Evolutionary conservation across 305 asterid species (phyloP).

Genomic region (Fraxinus paxiana): DNA sequence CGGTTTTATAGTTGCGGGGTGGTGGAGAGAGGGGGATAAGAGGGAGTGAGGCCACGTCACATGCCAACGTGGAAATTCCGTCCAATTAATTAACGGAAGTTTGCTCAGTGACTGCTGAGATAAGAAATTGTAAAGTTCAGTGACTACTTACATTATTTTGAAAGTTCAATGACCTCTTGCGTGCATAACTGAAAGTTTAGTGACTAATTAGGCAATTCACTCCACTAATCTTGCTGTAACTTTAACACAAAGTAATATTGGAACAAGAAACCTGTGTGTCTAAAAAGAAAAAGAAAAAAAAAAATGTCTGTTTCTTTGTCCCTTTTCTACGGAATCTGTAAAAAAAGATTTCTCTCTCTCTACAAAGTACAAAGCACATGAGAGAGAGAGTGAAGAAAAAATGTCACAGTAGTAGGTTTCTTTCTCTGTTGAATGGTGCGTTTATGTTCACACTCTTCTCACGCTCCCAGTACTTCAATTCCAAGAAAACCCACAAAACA

Average conservation of each 20-base stretch:
- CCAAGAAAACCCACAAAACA: conserved; percentile 2
- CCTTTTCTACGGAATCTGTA: conserved; percentile 22
- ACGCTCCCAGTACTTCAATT: conserved; percentile 5
- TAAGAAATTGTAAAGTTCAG: no score
- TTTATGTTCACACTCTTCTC: conserved; percentile 17
- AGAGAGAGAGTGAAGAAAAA: conserved; percentile 24
- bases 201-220: no score
- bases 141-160: no score
- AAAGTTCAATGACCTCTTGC: no score
- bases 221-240: neutral
- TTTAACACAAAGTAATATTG: conserved; percentile 17
- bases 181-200: no score
- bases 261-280: conserved; percentile 21
- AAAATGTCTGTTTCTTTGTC: neutral
- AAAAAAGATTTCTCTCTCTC: conserved; percentile 20
- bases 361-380: conserved; percentile 10
- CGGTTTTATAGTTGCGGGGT: no score
- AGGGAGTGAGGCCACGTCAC: no score
- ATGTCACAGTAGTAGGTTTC: neutral
- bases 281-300: neutral
- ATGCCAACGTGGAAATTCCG: no score
- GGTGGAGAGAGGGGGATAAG: no score
- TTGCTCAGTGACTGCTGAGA: no score
- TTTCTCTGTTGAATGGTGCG: conserved; percentile 3
- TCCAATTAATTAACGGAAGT: no score